Evolutionary conservation across 1,284 basidiomycete species (phyloP).

Genomic region (Sanguinoderma infundibulare): DNA sequence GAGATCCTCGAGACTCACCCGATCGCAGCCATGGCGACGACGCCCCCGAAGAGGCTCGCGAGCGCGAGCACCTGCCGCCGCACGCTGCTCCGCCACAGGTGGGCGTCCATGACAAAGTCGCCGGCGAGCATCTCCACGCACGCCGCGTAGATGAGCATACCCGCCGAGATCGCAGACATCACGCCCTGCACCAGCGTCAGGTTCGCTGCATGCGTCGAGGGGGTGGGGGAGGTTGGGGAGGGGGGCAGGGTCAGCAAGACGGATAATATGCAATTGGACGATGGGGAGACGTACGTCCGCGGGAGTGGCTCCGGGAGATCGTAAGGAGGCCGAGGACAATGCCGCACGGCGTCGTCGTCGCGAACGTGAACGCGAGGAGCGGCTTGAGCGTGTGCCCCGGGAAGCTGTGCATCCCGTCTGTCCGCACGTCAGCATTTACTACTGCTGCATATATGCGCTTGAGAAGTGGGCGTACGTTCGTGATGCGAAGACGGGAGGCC

Average conservation of each 20-base stretch:
- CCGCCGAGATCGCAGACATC: conserved; percentile 77
- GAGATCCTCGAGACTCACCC: conserved; percentile 34
- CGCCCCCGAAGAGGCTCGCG: conserved; percentile 57
- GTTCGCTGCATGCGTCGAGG: conserved; percentile 41
- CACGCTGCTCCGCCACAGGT: conserved; percentile 44
- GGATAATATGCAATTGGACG: conserved; percentile 1
- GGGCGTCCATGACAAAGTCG: conserved; percentile 73
- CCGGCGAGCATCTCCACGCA: conserved; percentile 83
- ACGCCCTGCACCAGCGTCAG: conserved; percentile 65
- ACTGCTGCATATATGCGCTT: not conserved
- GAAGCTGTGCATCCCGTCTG: conserved; percentile 21
- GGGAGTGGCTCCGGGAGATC: conserved; percentile 42
- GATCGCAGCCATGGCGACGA: conserved; percentile 58
- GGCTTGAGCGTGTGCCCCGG: conserved; percentile 47
- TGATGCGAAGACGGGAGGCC: conserved; percentile 52
- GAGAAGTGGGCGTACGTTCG: conserved; percentile 22
- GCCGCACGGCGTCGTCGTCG: conserved; percentile 70
- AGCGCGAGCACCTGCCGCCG: conserved; percentile 57
- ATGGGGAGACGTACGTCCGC: conserved; percentile 31
- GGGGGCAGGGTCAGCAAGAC: conserved; percentile 10
- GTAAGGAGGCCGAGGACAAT: conserved; percentile 59
- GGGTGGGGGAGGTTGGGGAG: no score
- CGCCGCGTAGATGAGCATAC: conserved; percentile 78
- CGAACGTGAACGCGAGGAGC: conserved; percentile 65
- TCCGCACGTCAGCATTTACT: not conserved